Evolutionary conservation across 495 filamentous ascomycete genomes (phyloP).

Genomic region (Sporormia fimetaria): DNA sequence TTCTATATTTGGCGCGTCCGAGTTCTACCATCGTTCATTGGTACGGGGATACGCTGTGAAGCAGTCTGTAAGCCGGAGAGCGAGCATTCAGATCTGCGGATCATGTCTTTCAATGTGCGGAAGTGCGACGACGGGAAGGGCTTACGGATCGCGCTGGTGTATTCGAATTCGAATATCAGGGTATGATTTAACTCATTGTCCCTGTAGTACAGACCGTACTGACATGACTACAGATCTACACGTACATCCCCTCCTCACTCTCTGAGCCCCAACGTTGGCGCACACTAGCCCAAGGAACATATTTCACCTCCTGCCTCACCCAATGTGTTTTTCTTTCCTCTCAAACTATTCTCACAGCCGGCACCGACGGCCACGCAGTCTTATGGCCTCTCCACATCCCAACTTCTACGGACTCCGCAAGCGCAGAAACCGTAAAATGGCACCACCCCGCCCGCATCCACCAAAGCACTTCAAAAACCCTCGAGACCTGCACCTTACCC

Average conservation of each 20-base stretch:
- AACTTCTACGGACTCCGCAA: conserved; percentile 20
- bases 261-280: conserved; percentile 43
- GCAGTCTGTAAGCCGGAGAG: conserved; percentile 48
- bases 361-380: conserved; percentile 51
- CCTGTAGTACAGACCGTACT: not conserved
- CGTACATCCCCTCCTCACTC: conserved; percentile 38
- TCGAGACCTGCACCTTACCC: conserved; percentile 32
- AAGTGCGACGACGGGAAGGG: conserved; percentile 32
- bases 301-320: conserved; percentile 71
- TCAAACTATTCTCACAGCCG: conserved; percentile 41
- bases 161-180: conserved; percentile 69
- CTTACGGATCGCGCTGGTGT: conserved; percentile 51
- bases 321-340: conserved; percentile 46
- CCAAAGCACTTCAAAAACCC: conserved; percentile 61
- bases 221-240: conserved; percentile 39
- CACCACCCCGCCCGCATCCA: conserved; percentile 42
- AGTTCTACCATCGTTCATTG: conserved; percentile 38
- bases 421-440: conserved; percentile 24
- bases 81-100: conserved; percentile 57
- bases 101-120: conserved; percentile 58
- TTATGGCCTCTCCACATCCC: conserved; percentile 36
- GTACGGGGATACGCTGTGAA: conserved; percentile 52
- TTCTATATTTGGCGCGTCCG: conserved; percentile 72
- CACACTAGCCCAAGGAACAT: conserved; percentile 46
- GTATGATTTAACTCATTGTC: conserved; percentile 28